Evolutionary conservation across 2,329 filamentous ascomycete species (phyloP), one percentile per base, ranked within the genome.

Genomic region (Alternaria novae-zelandiae): DNA sequence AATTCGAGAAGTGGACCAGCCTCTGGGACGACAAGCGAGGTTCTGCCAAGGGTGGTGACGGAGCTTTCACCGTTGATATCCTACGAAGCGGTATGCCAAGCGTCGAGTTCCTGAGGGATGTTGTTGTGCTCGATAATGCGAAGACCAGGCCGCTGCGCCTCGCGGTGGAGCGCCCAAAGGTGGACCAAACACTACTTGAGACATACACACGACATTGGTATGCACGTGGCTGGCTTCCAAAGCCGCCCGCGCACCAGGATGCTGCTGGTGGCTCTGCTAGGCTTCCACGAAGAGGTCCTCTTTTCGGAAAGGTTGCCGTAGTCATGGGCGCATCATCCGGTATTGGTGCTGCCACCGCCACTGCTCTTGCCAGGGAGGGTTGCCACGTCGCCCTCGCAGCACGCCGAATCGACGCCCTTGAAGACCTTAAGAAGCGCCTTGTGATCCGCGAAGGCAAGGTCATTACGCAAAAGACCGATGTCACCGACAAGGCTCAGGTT

Each of bases 121-220:
- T 93, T 36, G 91, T 91, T 0, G 89, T 94, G 1, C 87, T 95
- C 44, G 88, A 92, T 75, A 91, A 94, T 71, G 85, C 86, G 11
- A 85, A 86, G 55, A 94, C 92, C 0, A 84, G 86, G 45, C 87
- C 90, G 1, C 84, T 88, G 54, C 87, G 80, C 74, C 85, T 80
- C 70, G 84, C 72, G 63, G 83, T 94, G 1, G 83, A 88, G 68
- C 86, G 91, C 6, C 90, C 90, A 2, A 89, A 88, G 78, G 90
- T 94, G 23, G 90, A 94, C 73, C 83, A 80, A 17, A 84, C 87
- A 13, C 82, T 95, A n/a, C 86, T 94, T 7, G 89, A 92, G 77
- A 94, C 89, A 0, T 95, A 95, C 75, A 87, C 90, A 21, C 90
- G 92, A 15, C 90, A 94, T 77, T 95, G 92, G 85, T 94, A 90